Percentiles rank a stretch among this genome's conserved stretches.
Conservation (phyloP, 2,329 filamentous ascomycete species). For the Fusarium nisikadoi region DNA sequence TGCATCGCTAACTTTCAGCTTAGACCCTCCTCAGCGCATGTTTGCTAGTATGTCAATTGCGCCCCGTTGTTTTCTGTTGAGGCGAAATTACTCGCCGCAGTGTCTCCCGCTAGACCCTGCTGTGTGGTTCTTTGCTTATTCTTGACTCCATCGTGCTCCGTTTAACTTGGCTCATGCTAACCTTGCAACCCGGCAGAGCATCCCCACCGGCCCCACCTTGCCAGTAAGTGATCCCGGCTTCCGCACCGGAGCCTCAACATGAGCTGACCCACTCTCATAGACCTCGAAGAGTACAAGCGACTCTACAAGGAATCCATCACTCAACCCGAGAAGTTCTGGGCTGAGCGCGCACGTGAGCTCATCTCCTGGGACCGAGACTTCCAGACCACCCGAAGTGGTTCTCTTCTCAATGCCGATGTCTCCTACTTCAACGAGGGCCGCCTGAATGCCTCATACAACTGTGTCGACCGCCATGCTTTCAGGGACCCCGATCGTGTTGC, state of each 20-base stretch:
- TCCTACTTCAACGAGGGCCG: constrained; percentile 96
- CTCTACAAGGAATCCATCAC: constrained; percentile 88
- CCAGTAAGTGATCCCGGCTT: constrained; percentile 60
- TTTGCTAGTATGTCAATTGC: constrained; percentile 66
- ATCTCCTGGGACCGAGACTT: constrained; percentile 93
- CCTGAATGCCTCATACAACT: constrained; percentile 97
- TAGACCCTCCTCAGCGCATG: constrained; percentile 74
- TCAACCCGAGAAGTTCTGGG: constrained; percentile 92
- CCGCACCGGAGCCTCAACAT: constrained; percentile 41
- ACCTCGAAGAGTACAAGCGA: constrained; percentile 73
- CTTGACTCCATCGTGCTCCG: constrained; percentile 17
- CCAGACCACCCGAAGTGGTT: constrained; percentile 84
- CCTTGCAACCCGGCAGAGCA: constrained; percentile 65
- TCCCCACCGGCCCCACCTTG: constrained; percentile 74
- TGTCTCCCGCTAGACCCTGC: constrained; percentile 4
- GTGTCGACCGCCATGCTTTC: constrained; percentile 95
- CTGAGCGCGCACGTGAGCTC: constrained; percentile 82
- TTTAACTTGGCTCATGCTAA: constrained; percentile 47
- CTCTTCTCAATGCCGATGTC: constrained; percentile 81
- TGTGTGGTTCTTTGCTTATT: constrained; percentile 19
- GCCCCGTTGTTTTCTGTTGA: constrained; percentile 15
- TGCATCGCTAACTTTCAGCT: constrained; percentile 34
- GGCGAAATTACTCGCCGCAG: constrained; percentile 11
- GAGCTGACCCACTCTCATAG: constrained; percentile 51
- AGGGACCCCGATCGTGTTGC: constrained; percentile 92